Percentiles rank a stretch among this genome's conserved stretches.
Evolutionary conservation across 805 yeast genomes (phyloP).

Genomic region (Candida germanica): DNA sequence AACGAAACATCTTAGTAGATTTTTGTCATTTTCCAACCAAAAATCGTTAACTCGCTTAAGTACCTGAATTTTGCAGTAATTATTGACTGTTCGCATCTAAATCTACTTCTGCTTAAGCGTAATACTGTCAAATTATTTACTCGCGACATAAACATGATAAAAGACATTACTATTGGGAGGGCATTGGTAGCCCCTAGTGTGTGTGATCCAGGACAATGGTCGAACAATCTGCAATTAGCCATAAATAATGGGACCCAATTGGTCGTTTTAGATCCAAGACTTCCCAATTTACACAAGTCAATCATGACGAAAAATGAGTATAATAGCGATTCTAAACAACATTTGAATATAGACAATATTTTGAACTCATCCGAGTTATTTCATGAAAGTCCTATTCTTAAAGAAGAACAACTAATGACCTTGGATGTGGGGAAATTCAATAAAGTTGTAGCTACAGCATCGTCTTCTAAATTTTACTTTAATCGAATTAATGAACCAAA

Average conservation of each 20-base stretch:
- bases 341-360: constrained; percentile 8
- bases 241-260: constrained; percentile 32
- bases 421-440: constrained; percentile 30
- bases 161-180: constrained; percentile 10
- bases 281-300: constrained; percentile 31
- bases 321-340: neutral
- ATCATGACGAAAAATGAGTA: constrained; percentile 13
- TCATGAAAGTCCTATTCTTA: constrained; percentile 22
- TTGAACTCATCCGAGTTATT: constrained; percentile 26
- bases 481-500: constrained; percentile 30
- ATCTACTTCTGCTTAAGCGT: neutral
- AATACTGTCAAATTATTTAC: too few relatives aligned
- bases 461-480: constrained; percentile 27
- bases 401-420: constrained; percentile 23
- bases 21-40: too few relatives aligned
- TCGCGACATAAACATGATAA: too few relatives aligned
- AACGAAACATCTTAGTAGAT: too few relatives aligned
- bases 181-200: constrained; percentile 6
- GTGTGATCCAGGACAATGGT: constrained; percentile 31
- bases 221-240: constrained; percentile 34
- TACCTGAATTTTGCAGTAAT: neutral
- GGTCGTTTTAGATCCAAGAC: constrained; percentile 36
- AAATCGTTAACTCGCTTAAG: too few relatives aligned
- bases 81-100: constrained; percentile 1
- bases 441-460: constrained; percentile 21